Evolutionary conservation across 495 filamentous ascomycete species (phyloP).

Genomic region (Glonium stellatum): DNA sequence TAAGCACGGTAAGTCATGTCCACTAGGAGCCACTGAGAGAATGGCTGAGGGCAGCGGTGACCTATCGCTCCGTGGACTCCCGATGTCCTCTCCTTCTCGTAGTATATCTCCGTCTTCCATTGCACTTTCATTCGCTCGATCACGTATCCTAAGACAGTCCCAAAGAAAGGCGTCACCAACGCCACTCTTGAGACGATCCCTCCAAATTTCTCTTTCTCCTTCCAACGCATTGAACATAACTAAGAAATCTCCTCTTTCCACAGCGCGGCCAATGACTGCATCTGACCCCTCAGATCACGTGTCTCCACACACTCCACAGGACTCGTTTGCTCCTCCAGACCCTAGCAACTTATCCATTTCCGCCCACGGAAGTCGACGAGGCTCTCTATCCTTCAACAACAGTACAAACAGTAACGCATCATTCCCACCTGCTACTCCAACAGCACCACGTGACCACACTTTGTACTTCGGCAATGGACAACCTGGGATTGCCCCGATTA

Average conservation of each 20-base stretch:
- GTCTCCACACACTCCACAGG: slow-evolving; percentile 72
- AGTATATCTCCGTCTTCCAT: slow-evolving; percentile 7
- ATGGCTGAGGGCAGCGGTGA: not conserved
- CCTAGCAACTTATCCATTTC: slow-evolving; percentile 76
- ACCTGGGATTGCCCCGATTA: slow-evolving; percentile 45
- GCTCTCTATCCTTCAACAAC: slow-evolving; percentile 34
- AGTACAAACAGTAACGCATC: slow-evolving; percentile 39
- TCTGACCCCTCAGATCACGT: slow-evolving; percentile 21
- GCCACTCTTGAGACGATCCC: slow-evolving; percentile 37
- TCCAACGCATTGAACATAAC: not conserved
- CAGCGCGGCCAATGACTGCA: slow-evolving; percentile 33
- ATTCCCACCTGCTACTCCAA: slow-evolving; percentile 73
- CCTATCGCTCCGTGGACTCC: not conserved
- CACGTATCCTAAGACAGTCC: slow-evolving; percentile 5
- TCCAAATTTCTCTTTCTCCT: slow-evolving; percentile 20
- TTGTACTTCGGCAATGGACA: slow-evolving; percentile 43
- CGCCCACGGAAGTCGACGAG: slow-evolving; percentile 40
- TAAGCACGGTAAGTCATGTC: slow-evolving; percentile 10
- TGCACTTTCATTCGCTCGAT: slow-evolving; percentile 8
- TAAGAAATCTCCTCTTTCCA: slow-evolving; percentile 3
- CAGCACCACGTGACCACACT: slow-evolving; percentile 57
- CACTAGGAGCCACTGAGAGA: not conserved
- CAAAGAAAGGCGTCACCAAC: slow-evolving; percentile 6
- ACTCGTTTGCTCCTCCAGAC: slow-evolving; percentile 68
- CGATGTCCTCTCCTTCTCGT: slow-evolving; percentile 3